Evolutionary conservation across 345 rosid species (phyloP).

Genomic region (Hibiscus tridactylites): DNA sequence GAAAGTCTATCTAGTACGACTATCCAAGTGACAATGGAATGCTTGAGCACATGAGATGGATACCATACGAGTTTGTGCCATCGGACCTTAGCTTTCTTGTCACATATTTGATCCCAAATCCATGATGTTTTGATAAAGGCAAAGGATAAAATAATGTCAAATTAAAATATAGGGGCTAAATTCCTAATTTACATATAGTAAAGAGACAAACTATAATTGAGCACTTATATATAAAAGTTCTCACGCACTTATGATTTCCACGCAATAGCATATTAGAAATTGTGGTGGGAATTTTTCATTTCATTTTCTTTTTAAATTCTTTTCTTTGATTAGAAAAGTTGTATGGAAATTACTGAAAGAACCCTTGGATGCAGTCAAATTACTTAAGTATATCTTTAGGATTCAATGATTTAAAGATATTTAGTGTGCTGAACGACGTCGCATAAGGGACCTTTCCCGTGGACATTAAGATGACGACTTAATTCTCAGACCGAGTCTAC

Average conservation of each 20-base stretch:
- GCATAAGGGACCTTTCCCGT: not conserved
- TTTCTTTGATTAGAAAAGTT: not conserved
- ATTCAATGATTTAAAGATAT: slow-evolving; percentile 14
- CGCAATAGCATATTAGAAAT: not conserved
- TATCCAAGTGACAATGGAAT: no score
- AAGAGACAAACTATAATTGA: not conserved
- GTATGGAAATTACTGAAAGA: slow-evolving; percentile 12
- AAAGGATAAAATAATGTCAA: no score
- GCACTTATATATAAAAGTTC: not conserved
- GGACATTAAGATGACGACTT: not conserved
- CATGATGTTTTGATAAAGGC: no score
- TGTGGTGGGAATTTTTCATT: not conserved
- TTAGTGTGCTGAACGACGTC: not conserved
- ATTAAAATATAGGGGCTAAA: no score
- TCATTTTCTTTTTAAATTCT: not conserved
- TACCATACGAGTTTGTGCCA: no score
- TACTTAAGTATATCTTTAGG: not conserved
- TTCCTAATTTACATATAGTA: not conserved
- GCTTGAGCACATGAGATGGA: no score
- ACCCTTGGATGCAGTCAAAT: not conserved
- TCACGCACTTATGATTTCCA: slow-evolving; percentile 3
- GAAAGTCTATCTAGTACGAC: no score
- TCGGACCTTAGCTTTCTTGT: no score
- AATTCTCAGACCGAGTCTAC: not conserved
- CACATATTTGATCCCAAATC: no score